Evolutionary conservation across 192 early-diverging fungal species (phyloP), one percentile per base, ranked within the genome.

Genomic region (Coemansia sp.): DNA sequence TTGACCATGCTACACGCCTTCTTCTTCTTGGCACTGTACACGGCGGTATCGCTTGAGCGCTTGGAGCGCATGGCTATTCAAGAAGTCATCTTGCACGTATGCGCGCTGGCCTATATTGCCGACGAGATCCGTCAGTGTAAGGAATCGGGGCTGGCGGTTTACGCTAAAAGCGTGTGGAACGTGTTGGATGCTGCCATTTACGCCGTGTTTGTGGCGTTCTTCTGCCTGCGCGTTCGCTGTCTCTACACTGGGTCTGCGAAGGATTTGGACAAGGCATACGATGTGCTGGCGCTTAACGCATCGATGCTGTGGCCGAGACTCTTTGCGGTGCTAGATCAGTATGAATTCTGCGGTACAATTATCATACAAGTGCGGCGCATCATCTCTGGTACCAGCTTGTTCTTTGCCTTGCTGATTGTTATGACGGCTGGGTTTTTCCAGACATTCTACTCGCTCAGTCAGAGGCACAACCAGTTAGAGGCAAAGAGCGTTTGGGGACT

Each of bases 91-190:
- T 33, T 77, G 33, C 69, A 72, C 28, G 31, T 68, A 2, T 71
- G 68, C 10, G 75, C 65, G 2, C 20, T 77, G 14, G 68, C 75
- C 8, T 77, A 71, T 52, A 77, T 77, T 56, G 75, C 69, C 39
- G 75, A 77, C 33, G 75, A 77, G 45, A 61, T 71, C n/a, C 64
- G 75, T 28, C 75, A 77, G 48, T 70, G 65, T 42, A 62, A 38
- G 52, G 75, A 77, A 26, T 71, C 62, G 42, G 75, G 75, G 3
- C 13, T 77, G 18, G 64, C 64, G 1, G 69, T 77, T 12, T 77
- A 77, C 42, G 18, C 68, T 8, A 77, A 77, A 41, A 77, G 69
- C 59, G 69, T 77, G 42, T 77, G 75, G 75, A 77, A 77, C 41
- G 61, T 70, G 1, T 18, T 77, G 42, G 75, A 77, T 35, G 60